Evolutionary conservation across 2,329 filamentous ascomycete species (phyloP), one percentile per base, ranked within the genome.

Genomic region (Diaporthe aspalathi): DNA sequence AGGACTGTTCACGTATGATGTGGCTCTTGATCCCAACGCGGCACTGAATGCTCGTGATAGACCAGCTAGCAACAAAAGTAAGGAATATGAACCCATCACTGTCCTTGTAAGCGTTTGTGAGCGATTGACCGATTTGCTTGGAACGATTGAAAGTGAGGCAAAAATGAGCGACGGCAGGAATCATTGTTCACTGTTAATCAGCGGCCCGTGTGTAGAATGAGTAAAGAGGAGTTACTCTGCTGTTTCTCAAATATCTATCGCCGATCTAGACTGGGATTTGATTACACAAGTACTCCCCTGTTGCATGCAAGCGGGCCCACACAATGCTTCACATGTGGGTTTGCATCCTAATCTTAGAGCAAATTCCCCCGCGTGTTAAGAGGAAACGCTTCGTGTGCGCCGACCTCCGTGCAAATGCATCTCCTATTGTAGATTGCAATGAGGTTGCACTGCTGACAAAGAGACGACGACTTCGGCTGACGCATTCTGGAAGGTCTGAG

Each of bases 371-470:
- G 12, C 6, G 24, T 38, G 22, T 38, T 3, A 22, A 7, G 24
- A 56, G 29, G 53, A 38, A 11, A 38, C 22, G 53, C n/a, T 38
- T 16, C 6, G 20, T 56, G 29, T 56, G 24, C 14, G 50, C 24
- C 50, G 8, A 2, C 24, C 50, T 53, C 2, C 24, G 20, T 53
- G 53, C 32, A 4, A 8, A 22, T 22, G 53, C 11, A n/a, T 12
- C 11, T 56, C 22, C 53, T 22, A 16, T 5, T 11, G 38, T 12
- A 32, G 50, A 32, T 38, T 38, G 29, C 20, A 38, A 22, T 56
- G 53, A 56, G 53, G 53, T 56, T 56, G 32, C 32, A 38, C 1
- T 38, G 53, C 53, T 56, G 53, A 56, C 53, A 56, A 56, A 56
- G 53, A 40, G 32, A 22, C 29, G 22, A 56, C 53, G 32, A 56